Evolutionary conservation across 257 asterid genomes (phyloP), one percentile per base, ranked within the genome.

Genomic region (Solanum peruvianum): DNA sequence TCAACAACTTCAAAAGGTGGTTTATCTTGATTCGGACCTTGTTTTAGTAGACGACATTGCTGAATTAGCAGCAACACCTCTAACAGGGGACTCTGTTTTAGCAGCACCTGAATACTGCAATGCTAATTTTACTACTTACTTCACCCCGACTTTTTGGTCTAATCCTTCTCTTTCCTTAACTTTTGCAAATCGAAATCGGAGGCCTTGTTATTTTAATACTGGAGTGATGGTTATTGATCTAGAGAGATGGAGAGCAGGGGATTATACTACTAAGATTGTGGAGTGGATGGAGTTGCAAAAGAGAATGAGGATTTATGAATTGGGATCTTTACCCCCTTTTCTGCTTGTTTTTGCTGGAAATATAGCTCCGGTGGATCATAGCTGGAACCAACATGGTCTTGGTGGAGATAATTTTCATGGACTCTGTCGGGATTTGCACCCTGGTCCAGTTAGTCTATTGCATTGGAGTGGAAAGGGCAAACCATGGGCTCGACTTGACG

Each of bases 381-480:
- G 95, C 25, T 96, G 99, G 99, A 96, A 96, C 84, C 99, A 96
- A 89, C 99, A 96, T 87, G 99, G 98, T 14, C 97, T 96, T 35
- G 99, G 99, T 6, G 99, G 99, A 0, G 99, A 96, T 70, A 96
- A 96, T 41, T 95, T 92, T 88, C 89, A 92, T 78, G 99, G 98
- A 1, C 94, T 95, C 0, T 97, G 99, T 90, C 88, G 99, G 44
- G 93, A 92, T 87, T 85, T 97, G 87, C 99, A 97, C 35, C 98
- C 96, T 3, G 99, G 99, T 0, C 99, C 98, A 45, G 99, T 97
- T 9, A 95, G 98, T 56, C 89, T 97, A 0, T 69, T 97, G 94
- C 99, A 97, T 87, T 97, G 99, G 99, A 95, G 98, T 47, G 99
- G 99, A 3, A 97, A 97, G 82, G 99, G 98, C 2, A 97, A 97